phyloP scores from a whole-genome alignment of 371 early-diverging fungal genomes.

The Syncephalastrum racemosum region DNA sequence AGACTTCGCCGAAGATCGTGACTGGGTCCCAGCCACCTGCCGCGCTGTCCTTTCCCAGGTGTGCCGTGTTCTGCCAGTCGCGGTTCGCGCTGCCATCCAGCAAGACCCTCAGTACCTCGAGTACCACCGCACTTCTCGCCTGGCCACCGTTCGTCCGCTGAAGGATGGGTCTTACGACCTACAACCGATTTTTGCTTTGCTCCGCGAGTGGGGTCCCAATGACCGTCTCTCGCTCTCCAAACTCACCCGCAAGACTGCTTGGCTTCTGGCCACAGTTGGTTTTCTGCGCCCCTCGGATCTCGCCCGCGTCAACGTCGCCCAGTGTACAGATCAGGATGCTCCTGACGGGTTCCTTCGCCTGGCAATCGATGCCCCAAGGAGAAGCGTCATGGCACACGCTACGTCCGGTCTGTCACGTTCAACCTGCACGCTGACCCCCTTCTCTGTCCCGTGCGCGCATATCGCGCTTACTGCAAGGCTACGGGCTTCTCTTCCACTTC shows the following conservation, averaged over 20 bases:
- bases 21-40: too few relatives aligned
- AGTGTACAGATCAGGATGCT: neutral
- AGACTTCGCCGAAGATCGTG: too few relatives aligned
- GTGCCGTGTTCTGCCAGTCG: too few relatives aligned
- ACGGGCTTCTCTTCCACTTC: too few relatives aligned
- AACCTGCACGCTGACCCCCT: slow-evolving; percentile 6
- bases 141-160: slow-evolving; percentile 8
- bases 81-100: too few relatives aligned
- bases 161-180: slow-evolving; percentile 6
- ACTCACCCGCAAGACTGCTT: slow-evolving; percentile 21
- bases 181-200: slow-evolving; percentile 1
- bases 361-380: slow-evolving; percentile 16
- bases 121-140: slow-evolving; percentile 4
- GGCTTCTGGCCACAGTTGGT: slow-evolving; percentile 18
- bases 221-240: neutral
- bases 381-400: slow-evolving; percentile 10
- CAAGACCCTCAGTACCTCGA: too few relatives aligned
- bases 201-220: slow-evolving; percentile 2
- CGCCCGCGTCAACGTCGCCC: slow-evolving; percentile 18
- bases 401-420: slow-evolving; percentile 4
- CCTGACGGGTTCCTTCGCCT: neutral
- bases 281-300: slow-evolving; percentile 30
- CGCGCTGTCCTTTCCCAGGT: too few relatives aligned
- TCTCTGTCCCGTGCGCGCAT: slow-evolving; percentile 18
- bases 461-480: neutral